Evolutionary conservation across 768 basidiomycete species (phyloP).

Genomic region (Ramaria rubella): DNA sequence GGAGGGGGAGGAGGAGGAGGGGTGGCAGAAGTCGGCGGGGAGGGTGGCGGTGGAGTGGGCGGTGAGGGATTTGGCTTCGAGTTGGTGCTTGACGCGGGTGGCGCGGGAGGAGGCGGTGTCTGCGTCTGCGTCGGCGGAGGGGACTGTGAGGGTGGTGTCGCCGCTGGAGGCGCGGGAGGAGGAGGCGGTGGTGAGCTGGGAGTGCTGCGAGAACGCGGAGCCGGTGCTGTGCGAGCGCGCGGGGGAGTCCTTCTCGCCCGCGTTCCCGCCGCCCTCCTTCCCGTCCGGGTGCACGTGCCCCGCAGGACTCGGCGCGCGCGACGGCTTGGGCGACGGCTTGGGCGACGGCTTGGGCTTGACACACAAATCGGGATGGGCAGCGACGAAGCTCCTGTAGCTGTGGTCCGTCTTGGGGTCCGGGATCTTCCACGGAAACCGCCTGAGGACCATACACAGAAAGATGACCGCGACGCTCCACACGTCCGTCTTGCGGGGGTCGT

Average conservation of each 20-base stretch:
- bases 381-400: slow-evolving; percentile 85
- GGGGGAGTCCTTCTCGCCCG: no score
- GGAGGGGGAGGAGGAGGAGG: slow-evolving; percentile 20
- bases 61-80: slow-evolving; percentile 8
- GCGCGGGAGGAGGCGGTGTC: no score
- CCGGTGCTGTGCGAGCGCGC: neutral
- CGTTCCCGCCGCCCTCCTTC: no score
- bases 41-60: slow-evolving; percentile 28
- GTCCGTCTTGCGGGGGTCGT: slow-evolving; percentile 96
- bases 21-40: slow-evolving; percentile 29
- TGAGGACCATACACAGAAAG: slow-evolving; percentile 97
- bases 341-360: slow-evolving; percentile 23
- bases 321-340: neutral
- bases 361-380: slow-evolving; percentile 85
- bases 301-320: neutral
- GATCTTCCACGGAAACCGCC: slow-evolving; percentile 98
- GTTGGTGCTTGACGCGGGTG: neutral
- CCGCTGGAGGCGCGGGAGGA: neutral
- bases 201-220: neutral
- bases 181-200: neutral
- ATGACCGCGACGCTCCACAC: slow-evolving; percentile 99
- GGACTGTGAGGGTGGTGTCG: slow-evolving; percentile 9
- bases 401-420: slow-evolving; percentile 92
- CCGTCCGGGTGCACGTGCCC: no score
- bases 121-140: neutral